A percentile compares a stretch with the other conserved stretches of the same genome.
These are phyloP conservation scores for Canna indica DNA, from an alignment of 176 grass and related monocot species.

Conservation along the genomic window DNA sequence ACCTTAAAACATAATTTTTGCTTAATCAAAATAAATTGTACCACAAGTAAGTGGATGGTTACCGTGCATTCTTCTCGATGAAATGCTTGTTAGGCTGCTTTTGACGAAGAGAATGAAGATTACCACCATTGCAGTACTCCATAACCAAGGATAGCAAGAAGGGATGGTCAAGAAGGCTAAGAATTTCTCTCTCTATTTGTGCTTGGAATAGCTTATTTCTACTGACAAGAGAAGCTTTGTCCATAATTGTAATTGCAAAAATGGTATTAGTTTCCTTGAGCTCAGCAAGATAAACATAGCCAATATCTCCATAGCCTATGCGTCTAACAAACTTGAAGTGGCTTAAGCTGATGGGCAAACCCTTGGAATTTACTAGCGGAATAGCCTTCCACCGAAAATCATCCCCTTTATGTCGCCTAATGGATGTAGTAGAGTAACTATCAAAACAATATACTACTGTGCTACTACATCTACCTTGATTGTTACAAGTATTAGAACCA, in stretches of 20 bases:
- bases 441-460: background rate
- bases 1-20: background rate
- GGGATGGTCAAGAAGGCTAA: constrained; percentile 11
- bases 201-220: constrained; percentile 10
- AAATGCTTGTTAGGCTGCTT: background rate
- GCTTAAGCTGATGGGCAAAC: background rate
- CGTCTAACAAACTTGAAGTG: constrained; percentile 14
- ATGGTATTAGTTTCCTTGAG: background rate
- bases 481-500: background rate
- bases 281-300: constrained; percentile 10
- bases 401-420: constrained; percentile 1
- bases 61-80: constrained; percentile 3
- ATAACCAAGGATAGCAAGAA: constrained; percentile 7
- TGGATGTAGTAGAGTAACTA: background rate
- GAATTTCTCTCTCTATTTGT: constrained; percentile 16
- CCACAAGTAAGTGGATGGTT: background rate
- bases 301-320: constrained; percentile 18
- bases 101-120: constrained; percentile 7
- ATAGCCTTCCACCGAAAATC: constrained; percentile 10
- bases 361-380: background rate
- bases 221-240: constrained; percentile 10
- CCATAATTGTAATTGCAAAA: constrained; percentile 15
- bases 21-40: background rate
- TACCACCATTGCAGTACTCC: constrained; percentile 10
- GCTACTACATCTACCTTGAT: background rate